Base-by-base conservation (phyloP, 495 filamentous ascomycete species). In the Daldinia grandis region DNA sequence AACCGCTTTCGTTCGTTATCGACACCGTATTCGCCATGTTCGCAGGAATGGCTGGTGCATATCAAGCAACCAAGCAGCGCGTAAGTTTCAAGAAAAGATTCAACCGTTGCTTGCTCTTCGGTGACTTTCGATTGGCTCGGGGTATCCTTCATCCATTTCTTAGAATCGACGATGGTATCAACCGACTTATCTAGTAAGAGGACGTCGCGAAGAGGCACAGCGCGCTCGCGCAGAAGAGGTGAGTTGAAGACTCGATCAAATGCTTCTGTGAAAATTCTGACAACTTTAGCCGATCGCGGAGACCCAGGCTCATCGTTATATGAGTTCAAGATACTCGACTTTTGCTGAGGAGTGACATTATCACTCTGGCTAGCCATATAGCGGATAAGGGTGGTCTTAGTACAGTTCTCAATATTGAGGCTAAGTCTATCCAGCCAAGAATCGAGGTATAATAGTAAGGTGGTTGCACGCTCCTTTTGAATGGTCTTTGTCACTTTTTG, bases 41-140 rank as follows among this genome's bases (percentile, higher is more conserved):
- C 82, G 60, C 83, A 85, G 37, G 82, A 82, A 63, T 85, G 79
- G 47, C 80, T 80, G 49, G 80, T 80, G 65, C 83, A 85, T 15
- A 84, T 79, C 21, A 83, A 71, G 55, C 83, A 85, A 8, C 81
- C 81, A 19, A 84, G 78, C 5, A 78, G 68, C 17, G 78, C 77
- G 55, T 85, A 84, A 15, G 81, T 84, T 30, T 77, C 81, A 6
- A 85, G 61, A 10, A 76, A 69, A 15, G 76, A 69, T 61, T 83
- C 81, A 35, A 79, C 75, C 1, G 69, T 69, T 6, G 68, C 64
- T 0, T 68, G 65, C 49, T 71, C 75, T 56, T 77, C 72, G 2
- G 64, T 55, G 27, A 74, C 55, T 24, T 77, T 77, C 38, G 75
- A 69, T 66, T 77, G 68, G 53, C 73, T 74, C 6, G 80, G 79